Evolutionary conservation across 2,329 filamentous ascomycete genomes (phyloP).

Genomic region (Emergomyces pasteurianus): DNA sequence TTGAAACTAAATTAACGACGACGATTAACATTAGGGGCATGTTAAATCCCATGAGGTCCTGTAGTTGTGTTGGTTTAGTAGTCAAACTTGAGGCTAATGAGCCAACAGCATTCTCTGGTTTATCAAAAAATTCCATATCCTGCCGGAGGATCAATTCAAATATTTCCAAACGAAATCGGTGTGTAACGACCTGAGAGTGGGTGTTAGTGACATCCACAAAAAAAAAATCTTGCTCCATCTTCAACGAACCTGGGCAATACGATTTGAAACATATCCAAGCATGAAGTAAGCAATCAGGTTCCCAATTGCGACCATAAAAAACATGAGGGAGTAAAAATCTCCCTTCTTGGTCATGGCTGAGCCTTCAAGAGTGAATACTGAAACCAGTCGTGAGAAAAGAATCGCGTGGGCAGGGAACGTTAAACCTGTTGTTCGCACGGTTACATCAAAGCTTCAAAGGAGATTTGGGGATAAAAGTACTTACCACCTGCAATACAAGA

Average conservation of each 20-base stretch:
- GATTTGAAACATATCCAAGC: slow-evolving; percentile 20
- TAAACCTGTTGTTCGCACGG: slow-evolving; percentile 18
- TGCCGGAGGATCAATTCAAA: slow-evolving; percentile 18
- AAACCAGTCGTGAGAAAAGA: slow-evolving; percentile 17
- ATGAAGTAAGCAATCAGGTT: slow-evolving; percentile 24
- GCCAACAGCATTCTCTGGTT: slow-evolving; percentile 13
- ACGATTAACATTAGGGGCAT: slow-evolving; percentile 71
- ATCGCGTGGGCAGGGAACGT: slow-evolving; percentile 39
- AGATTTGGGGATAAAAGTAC: slow-evolving; percentile 16
- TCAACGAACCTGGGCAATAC: slow-evolving; percentile 14
- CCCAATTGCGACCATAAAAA: slow-evolving; percentile 33
- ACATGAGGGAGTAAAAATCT: slow-evolving; percentile 38
- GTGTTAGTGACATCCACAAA: not conserved
- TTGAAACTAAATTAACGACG: slow-evolving; percentile 58
- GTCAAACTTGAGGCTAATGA: slow-evolving; percentile 69
- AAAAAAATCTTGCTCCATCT: not conserved
- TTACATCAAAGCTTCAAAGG: slow-evolving; percentile 15
- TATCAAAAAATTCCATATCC: slow-evolving; percentile 20
- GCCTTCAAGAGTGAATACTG: slow-evolving; percentile 14
- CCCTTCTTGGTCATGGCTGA: slow-evolving; percentile 17
- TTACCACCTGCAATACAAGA: slow-evolving; percentile 1
- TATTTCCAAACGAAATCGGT: slow-evolving; percentile 13
- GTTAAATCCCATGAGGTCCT: slow-evolving; percentile 57
- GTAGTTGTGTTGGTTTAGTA: slow-evolving; percentile 54
- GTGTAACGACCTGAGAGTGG: slow-evolving; percentile 9